Evolutionary conservation across 768 basidiomycete genomes (phyloP), one percentile per base, ranked within the genome.

Genomic region (Strobilomyces confusus): DNA sequence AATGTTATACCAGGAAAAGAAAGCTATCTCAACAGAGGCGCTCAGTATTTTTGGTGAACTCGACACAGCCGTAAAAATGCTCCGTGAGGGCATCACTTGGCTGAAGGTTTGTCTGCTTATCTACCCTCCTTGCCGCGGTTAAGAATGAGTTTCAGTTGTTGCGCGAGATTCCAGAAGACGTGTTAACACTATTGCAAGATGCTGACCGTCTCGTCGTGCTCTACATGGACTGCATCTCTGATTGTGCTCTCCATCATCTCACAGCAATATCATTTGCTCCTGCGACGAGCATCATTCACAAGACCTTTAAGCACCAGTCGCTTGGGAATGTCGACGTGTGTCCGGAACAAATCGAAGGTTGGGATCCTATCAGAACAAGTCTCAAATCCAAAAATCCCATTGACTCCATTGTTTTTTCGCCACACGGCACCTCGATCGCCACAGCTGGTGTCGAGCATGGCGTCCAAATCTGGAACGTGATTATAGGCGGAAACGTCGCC

Each of bases 381-480:
- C 34, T 58, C 36, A 17, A 54, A 25, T 38, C 57, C 29, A 34
- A 44, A 5, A 23, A 9, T 9, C 20, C 45, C n/a, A 52, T 65
- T 12, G 20, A 61, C 25, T 62, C 65, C 0, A 37, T 65, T 13
- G 49, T 33, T 7, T 58, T 58, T 56, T 61, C 58, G 14, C 58
- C 51, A 15, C 45, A 50, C 32, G 49, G 55, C 0, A 30, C 52
- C 4, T 12, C 48, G 22, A 45, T 64, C n/a, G 63, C 64, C 1
- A 63, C 63, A 9, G 63, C 55, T 6, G 48, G 55, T 13, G 44
- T 9, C 0, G 38, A 45, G 22, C 48, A 66, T 3, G 57, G 59
- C 2, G 63, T 65, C 23, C 65, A 62, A 23, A n/a, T 65, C 13
- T 65, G 64, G 64, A 59, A 58, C 2, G 37, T 48, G 2, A 29